phyloP scores from a whole-genome alignment of 176 grass and related monocot species.

The Hordeum marinum region DNA sequence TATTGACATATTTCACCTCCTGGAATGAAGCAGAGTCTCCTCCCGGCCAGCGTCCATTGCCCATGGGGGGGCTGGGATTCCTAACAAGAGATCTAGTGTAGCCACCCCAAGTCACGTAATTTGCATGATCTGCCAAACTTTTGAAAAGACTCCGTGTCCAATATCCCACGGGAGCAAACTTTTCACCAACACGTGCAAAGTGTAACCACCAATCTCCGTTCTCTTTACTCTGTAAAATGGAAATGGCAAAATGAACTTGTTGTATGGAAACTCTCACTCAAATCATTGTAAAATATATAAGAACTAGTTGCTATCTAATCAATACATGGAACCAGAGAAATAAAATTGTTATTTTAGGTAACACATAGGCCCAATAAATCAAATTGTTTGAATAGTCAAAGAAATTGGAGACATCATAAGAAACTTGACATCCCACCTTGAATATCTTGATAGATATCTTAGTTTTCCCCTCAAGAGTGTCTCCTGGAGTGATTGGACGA shows the following conservation, averaged over 20 bases:
- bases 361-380: neutral
- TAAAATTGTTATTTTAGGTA: neutral
- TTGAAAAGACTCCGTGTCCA: neutral
- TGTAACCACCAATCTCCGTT: constrained; percentile 17
- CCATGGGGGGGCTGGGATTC: neutral
- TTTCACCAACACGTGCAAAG: neutral
- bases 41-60: neutral
- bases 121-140: neutral
- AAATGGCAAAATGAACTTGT: neutral
- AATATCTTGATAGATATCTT: constrained; percentile 24
- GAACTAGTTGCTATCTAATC: neutral
- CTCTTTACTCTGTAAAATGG: neutral
- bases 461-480: neutral
- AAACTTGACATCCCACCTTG: neutral
- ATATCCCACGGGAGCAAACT: neutral
- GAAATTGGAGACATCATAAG: neutral
- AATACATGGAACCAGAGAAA: neutral
- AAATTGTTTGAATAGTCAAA: neutral
- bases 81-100: neutral
- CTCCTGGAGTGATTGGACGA: neutral
- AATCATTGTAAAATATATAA: neutral
- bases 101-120: neutral
- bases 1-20: neutral
- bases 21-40: neutral
- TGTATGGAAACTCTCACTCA: neutral